A percentile compares a stretch with the other conserved stretches of the same genome.
Evolutionary conservation across 495 filamentous ascomycete species (phyloP).

Genomic region (Xylaria castorea): DNA sequence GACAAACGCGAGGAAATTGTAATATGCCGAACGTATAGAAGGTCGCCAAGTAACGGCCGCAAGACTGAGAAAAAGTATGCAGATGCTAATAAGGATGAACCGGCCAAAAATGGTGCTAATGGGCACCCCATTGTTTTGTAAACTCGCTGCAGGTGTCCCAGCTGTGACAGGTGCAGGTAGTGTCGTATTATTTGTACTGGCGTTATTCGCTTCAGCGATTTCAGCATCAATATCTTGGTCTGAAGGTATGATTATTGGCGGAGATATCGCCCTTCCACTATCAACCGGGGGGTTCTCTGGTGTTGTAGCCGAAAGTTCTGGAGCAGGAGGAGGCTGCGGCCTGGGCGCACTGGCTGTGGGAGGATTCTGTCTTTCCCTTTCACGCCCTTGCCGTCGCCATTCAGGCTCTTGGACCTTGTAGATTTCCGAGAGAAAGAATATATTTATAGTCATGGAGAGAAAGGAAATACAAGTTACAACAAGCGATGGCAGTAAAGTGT

Average conservation of each 20-base stretch:
- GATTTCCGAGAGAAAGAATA: conserved; percentile 86
- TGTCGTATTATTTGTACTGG: conserved; percentile 37
- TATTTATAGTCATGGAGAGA: conserved; percentile 67
- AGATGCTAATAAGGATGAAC: conserved; percentile 75
- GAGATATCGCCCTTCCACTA: conserved; percentile 58
- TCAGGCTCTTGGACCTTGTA: conserved; percentile 88
- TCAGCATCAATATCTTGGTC: conserved; percentile 79
- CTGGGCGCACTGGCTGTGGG: conserved; percentile 25
- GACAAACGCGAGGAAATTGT: conserved; percentile 67
- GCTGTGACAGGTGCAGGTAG: conserved; percentile 41
- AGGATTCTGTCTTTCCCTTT: conserved; percentile 48
- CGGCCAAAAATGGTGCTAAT: conserved; percentile 81
- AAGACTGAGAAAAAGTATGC: conserved; percentile 74
- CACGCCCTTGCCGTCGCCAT: conserved; percentile 63
- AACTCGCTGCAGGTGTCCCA: conserved; percentile 45
- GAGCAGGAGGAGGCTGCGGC: conserved; percentile 36
- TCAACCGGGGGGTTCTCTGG: conserved; percentile 47
- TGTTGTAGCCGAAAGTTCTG: conserved; percentile 41
- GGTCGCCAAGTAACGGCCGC: conserved; percentile 78
- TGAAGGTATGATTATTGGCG: conserved; percentile 79
- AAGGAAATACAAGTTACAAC: conserved; percentile 77
- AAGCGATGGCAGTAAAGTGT: conserved; percentile 72
- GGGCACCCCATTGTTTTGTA: conserved; percentile 41
- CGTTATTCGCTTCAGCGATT: conserved; percentile 53
- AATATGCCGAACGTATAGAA: conserved; percentile 70